Conservation (phyloP, 1,284 basidiomycete species). For the Pterulicium gracile region DNA sequence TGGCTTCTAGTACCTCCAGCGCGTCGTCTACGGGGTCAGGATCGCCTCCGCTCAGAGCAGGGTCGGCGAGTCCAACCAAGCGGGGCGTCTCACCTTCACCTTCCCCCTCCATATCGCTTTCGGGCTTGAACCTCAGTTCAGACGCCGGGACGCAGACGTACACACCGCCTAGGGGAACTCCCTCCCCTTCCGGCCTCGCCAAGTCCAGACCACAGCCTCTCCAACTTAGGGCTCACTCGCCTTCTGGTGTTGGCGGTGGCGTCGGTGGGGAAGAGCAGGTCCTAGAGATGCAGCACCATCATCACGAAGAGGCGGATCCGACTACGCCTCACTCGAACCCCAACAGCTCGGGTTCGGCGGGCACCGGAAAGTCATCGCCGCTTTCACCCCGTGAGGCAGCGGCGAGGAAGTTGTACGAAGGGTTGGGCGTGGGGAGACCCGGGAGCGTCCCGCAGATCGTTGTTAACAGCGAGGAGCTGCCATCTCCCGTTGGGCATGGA, state of each 20-base stretch:
- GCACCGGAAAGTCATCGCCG: constrained; percentile 34
- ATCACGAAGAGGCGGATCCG: constrained; percentile 16
- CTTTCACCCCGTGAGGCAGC: constrained; percentile 74
- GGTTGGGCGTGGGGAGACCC: constrained; percentile 64
- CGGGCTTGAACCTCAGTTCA: too few relatives aligned
- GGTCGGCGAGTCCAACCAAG: constrained; percentile 18
- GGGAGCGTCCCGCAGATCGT: constrained; percentile 15
- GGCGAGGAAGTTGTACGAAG: constrained; percentile 74
- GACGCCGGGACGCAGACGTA: too few relatives aligned
- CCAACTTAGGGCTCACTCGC: constrained; percentile 41
- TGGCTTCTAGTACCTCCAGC: background rate
- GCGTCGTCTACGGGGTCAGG: background rate
- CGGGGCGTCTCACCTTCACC: too few relatives aligned
- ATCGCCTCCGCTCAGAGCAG: constrained; percentile 34
- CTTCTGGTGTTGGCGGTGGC: constrained; percentile 35
- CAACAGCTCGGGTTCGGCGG: constrained; percentile 43
- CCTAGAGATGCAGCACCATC: constrained; percentile 30
- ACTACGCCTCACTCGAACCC: constrained; percentile 64
- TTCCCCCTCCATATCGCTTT: too few relatives aligned
- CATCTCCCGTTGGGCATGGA: background rate
- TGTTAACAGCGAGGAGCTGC: too few relatives aligned
- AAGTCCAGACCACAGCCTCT: too few relatives aligned
- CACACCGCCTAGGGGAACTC: too few relatives aligned
- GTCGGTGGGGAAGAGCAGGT: constrained; percentile 44
- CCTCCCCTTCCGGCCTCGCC: too few relatives aligned